A percentile compares a stretch with the other conserved stretches of the same genome.
phyloP scores from a whole-genome alignment of 2,329 filamentous ascomycete species.

The Bipolaris oryzae region DNA sequence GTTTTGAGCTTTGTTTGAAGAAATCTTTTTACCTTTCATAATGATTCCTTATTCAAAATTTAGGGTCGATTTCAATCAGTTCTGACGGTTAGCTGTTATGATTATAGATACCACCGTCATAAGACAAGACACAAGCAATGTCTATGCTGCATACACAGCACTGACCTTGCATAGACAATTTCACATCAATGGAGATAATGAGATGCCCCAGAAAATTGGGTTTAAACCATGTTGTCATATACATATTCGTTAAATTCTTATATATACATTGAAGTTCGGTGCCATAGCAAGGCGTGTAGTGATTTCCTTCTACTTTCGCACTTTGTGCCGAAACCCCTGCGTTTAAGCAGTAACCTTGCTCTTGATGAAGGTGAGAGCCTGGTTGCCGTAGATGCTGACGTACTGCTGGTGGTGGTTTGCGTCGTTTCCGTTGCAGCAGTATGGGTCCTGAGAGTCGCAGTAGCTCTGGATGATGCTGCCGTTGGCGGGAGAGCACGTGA shows the following conservation, averaged over 20 bases:
- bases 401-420: slow-evolving; percentile 67
- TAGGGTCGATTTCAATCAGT: too few species aligned
- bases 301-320: neutral
- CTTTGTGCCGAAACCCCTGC: neutral
- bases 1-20: too few species aligned
- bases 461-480: slow-evolving; percentile 66
- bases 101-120: too few species aligned
- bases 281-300: neutral
- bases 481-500: slow-evolving; percentile 59
- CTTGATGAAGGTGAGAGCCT: slow-evolving; percentile 66
- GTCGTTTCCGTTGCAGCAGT: slow-evolving; percentile 70
- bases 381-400: slow-evolving; percentile 63
- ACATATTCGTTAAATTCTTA: neutral
- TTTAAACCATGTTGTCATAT: neutral
- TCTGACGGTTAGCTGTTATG: too few species aligned
- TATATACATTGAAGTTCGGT: slow-evolving; percentile 11
- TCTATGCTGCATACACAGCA: too few species aligned
- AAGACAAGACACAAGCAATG: too few species aligned
- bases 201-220: neutral
- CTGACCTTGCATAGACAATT: too few species aligned
- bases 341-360: slow-evolving; percentile 54
- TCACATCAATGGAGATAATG: neutral
- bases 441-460: slow-evolving; percentile 68
- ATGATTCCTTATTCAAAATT: too few species aligned
- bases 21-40: too few species aligned